phyloP scores from a whole-genome alignment of 1,139 yeast genomes.

The Komagataea norvegica region DNA sequence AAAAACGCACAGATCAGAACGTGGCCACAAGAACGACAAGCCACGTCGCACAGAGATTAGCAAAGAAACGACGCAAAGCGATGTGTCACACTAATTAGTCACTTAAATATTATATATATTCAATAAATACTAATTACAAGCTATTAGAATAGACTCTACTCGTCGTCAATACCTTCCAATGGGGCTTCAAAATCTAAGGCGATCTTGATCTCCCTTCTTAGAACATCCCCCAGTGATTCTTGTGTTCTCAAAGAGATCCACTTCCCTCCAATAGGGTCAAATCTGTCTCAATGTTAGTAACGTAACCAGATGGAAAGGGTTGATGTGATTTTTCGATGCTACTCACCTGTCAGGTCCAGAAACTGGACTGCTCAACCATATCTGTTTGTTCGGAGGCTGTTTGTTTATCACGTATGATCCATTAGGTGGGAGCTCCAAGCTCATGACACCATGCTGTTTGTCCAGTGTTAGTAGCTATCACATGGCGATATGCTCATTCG shows the following conservation, averaged over 20 bases:
- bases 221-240: constrained; percentile 40
- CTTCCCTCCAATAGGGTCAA: constrained; percentile 49
- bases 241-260: constrained; percentile 59
- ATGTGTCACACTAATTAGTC: too few species aligned
- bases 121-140: constrained; percentile 1
- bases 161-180: constrained; percentile 18
- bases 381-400: constrained; percentile 88
- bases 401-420: constrained; percentile 85
- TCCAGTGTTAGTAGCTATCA: neutral
- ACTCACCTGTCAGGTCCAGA: constrained; percentile 65
- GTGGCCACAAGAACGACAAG: too few species aligned
- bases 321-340: neutral
- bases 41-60: neutral
- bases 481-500: too few species aligned
- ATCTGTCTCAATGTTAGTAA: constrained; percentile 28
- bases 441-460: constrained; percentile 65
- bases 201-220: constrained; percentile 42
- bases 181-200: constrained; percentile 32
- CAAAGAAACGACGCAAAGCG: too few species aligned
- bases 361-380: constrained; percentile 82
- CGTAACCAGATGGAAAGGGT: too few species aligned
- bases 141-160: neutral
- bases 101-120: too few species aligned
- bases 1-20: too few species aligned
- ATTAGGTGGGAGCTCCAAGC: constrained; percentile 55